A percentile compares a stretch with the other conserved stretches of the same genome.
phyloP scores from a whole-genome alignment of 208 protist genomes.

The Trypanosoma vivax region DNA sequence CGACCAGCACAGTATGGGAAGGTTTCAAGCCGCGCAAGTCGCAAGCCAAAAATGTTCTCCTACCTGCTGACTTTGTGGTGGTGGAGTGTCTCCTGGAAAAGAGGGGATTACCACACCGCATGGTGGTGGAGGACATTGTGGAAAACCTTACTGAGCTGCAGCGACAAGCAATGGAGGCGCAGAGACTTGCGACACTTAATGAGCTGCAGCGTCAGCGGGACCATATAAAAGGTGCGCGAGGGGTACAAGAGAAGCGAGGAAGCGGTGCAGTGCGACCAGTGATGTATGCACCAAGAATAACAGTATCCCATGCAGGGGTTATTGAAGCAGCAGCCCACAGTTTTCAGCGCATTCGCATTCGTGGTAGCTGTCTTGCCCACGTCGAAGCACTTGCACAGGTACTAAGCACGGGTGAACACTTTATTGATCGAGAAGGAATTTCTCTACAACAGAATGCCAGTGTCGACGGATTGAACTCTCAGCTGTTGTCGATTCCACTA shows the following conservation, averaged over 20 bases:
- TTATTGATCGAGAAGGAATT: constrained; percentile 34
- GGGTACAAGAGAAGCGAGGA: constrained; percentile 1
- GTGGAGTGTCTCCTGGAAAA: constrained; percentile 78
- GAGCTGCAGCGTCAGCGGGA: constrained; percentile 8
- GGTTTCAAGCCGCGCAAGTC: constrained; percentile 17
- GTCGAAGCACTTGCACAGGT: constrained; percentile 54
- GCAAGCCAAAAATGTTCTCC: constrained; percentile 20
- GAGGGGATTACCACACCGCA: constrained; percentile 71
- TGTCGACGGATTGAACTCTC: constrained; percentile 25
- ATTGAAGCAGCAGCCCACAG: constrained; percentile 73
- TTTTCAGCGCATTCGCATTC: constrained; percentile 83
- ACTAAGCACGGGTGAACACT: constrained; percentile 52
- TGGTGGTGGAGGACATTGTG: constrained; percentile 80
- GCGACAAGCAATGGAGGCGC: constrained; percentile 54
- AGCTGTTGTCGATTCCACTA: constrained; percentile 14
- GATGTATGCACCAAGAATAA: constrained; percentile 75
- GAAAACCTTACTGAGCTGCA: constrained; percentile 66
- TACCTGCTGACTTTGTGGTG: constrained; percentile 71
- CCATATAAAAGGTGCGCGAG: too few species aligned
- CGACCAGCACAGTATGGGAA: constrained; percentile 15
- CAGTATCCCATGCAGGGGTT: constrained; percentile 72
- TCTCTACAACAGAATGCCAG: constrained; percentile 3
- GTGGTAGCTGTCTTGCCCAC: constrained; percentile 73
- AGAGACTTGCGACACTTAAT: constrained; percentile 55
- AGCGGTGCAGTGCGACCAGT: constrained; percentile 48